These are phyloP conservation scores for Macadamia integrifolia DNA, from an alignment of 164 flowering plant genomes.

Conservation along the genomic window DNA sequence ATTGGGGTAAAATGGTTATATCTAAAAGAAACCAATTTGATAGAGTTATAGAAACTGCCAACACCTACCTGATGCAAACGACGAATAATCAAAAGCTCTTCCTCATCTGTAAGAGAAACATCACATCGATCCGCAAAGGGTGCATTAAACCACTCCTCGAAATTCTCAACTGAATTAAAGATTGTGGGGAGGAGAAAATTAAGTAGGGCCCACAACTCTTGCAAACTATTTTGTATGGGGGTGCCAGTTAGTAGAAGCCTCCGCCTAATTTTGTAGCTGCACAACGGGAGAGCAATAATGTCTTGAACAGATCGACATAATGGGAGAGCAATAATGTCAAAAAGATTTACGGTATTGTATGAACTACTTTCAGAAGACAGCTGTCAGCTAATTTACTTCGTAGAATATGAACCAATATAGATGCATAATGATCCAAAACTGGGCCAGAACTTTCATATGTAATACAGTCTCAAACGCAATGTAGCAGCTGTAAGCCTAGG, in stretches of 20 bases:
- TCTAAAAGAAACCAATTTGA: background rate
- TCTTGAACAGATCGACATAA: too few species aligned
- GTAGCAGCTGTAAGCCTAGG: too few species aligned
- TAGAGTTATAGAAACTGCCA: slow-evolving; percentile 8
- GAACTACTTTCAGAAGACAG: too few species aligned
- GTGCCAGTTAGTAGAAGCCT: slow-evolving; percentile 96
- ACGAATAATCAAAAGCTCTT: slow-evolving; percentile 76
- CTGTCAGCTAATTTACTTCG: too few species aligned
- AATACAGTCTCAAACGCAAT: too few species aligned
- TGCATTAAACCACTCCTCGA: slow-evolving; percentile 99
- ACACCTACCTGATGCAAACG: slow-evolving; percentile 89
- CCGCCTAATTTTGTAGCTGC: slow-evolving; percentile 83
- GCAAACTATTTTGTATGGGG: slow-evolving; percentile 93
- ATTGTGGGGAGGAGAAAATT: slow-evolving; percentile 95
- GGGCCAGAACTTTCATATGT: too few species aligned
- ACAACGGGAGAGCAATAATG: slow-evolving; percentile 16
- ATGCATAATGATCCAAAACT: too few species aligned
- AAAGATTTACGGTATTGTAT: too few species aligned
- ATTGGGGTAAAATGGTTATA: background rate
- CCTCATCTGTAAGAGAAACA: slow-evolving; percentile 84
- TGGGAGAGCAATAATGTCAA: too few species aligned
- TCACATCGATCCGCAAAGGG: slow-evolving; percentile 91
- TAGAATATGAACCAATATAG: too few species aligned
- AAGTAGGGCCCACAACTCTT: slow-evolving; percentile 94
- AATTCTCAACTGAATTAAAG: slow-evolving; percentile 88